phyloP scores from a whole-genome alignment of 1,139 yeast genomes.

The Taiozyma sp. region DNA sequence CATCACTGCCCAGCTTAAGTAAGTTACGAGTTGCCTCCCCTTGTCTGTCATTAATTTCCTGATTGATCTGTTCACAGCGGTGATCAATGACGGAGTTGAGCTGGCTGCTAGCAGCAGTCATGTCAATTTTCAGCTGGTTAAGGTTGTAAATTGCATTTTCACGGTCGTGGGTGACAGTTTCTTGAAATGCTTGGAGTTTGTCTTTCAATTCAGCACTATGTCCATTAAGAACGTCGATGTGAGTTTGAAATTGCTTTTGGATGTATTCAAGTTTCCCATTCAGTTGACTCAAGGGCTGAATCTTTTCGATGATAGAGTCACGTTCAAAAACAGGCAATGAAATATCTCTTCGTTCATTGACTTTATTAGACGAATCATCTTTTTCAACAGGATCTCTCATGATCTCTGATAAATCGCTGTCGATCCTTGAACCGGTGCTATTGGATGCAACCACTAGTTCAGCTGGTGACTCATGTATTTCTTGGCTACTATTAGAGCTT shows the following conservation, averaged over 20 bases:
- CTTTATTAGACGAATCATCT: background rate
- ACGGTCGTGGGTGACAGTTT: background rate
- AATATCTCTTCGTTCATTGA: background rate
- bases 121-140: background rate
- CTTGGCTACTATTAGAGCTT: background rate
- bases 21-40: background rate
- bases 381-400: background rate
- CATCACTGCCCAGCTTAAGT: background rate
- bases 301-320: background rate
- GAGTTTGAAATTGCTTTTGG: background rate
- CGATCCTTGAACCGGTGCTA: background rate
- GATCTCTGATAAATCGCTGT: background rate
- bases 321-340: background rate
- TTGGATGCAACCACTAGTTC: background rate
- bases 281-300: background rate
- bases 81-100: background rate
- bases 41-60: background rate
- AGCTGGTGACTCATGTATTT: background rate
- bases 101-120: background rate
- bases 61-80: background rate
- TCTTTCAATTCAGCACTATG: background rate
- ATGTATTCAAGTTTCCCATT: background rate
- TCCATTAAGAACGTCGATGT: background rate
- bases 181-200: background rate
- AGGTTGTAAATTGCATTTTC: background rate